Base-by-base conservation (phyloP, 108 stramenopile genomes). In the Asterionellopsis glacialis region DNA sequence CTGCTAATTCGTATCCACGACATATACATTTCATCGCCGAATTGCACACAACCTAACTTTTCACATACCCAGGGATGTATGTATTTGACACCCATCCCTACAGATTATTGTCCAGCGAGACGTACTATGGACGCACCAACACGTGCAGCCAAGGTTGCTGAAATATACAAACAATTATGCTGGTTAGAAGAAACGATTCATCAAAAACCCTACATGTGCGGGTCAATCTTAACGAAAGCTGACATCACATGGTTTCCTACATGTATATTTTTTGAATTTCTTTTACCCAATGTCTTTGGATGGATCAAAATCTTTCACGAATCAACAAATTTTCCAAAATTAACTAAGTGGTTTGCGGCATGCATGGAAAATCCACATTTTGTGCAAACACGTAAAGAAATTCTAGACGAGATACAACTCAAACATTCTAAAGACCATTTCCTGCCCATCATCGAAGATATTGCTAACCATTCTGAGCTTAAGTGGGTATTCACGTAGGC, bases 161-260 rank as follows among this genome's bases (percentile, higher is more conserved):
- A 80, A 45, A 59, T 80, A 0, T 80, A 60, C 57, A 61, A 75
- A 41, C 61, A 72, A 44, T 45, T 80, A 39, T 21, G 25, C 15
- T 75, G 74, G 79, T 19, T 75, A 39, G 79, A 80, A 51, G 33
- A 18, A 45, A 57, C 43, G 13, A 62, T 61, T 42, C 33, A 33
- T 33, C 41, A 54, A 48, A 43, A n/a, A 18, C 70, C 74, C 1
- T 78, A 51, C 45, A 58, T 82, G 64, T 65, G 43, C 16, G 81
- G 81, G 16, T 61, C 70, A 14, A 50, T 57, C 12, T 33, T 65
- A 18, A 66, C 73, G 11, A 74, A 75, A 51, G 81, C 81, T 16
- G 81, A 82, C 59, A 49, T 77, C 11, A 82, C 76, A 0, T 70
- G 69, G 70, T 78, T 68, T 57, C 77, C 77, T 11, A 82, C 81